Base-by-base conservation (phyloP, 208 protist species). In the Acanthamoeba lenticulata region DNA sequence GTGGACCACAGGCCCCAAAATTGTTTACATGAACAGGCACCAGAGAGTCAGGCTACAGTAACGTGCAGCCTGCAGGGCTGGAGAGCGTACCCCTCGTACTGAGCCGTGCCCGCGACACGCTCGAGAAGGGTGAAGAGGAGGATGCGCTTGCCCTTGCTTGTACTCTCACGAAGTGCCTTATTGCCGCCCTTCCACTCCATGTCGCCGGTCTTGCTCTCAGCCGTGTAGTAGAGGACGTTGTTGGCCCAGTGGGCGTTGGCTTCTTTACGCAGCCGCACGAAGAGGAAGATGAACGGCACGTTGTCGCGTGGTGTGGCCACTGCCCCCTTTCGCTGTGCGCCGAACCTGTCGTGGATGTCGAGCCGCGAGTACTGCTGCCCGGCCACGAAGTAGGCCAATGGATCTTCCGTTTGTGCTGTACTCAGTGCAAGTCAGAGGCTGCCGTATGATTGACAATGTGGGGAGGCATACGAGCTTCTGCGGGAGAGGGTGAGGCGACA, bases 101-200 rank as follows among this genome's bases (percentile, higher is more conserved):
- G 32, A 21, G 65, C 65, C 27, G 65, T 42, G 7, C 15, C 7
- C n/a, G 65, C 65, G 7, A 74, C 65, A 9, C n/a, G 9, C 65
- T 74, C 65, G 32, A 74, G 7, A 3, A 42, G 9, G 2, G 65
- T 74, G 65, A 74, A 74, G 32, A 42, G 32, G 15, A 74, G 65
- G 2, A 74, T 74, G 2, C 29, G 65, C 29, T 74, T 74, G 9
- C 65, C 60, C 29, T 69, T 69, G 19, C 6, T 29, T 7, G 65
- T 1, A 29, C 65, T 74, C 65, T 74, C 65, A 17, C 65, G 65
- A 9, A 74, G 29, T 2, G 17, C n/a, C 27, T 74, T 74, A 29
- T 74, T 74, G 7, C 65, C 65, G 36, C 65, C 65, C 65, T 74
- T 74, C 65, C 65, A 74, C 36, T 74, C 65, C 65, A 74, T 74